Evolutionary conservation across 495 filamentous ascomycete genomes (phyloP).

Genomic region (Talaromyces trachyspermus): DNA sequence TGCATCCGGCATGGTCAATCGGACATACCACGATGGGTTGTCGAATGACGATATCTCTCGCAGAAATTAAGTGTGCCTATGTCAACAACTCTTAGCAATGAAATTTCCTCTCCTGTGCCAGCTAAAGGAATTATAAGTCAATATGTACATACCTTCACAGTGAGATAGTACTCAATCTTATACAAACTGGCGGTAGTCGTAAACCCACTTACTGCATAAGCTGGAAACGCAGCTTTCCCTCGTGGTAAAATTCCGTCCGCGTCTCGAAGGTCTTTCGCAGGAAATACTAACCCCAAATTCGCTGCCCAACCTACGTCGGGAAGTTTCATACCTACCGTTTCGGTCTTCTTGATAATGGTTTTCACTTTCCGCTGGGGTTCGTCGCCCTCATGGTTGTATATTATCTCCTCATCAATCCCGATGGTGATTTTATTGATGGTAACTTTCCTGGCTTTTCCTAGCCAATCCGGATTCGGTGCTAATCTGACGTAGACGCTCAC

Average conservation of each 20-base stretch:
- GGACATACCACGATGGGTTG: slow-evolving; percentile 96
- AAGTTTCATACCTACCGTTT: slow-evolving; percentile 70
- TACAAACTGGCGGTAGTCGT: slow-evolving; percentile 91
- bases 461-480: slow-evolving; percentile 84
- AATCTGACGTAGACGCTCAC: slow-evolving; percentile 93
- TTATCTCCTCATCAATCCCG: slow-evolving; percentile 92
- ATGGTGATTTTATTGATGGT: slow-evolving; percentile 92
- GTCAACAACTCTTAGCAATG: no score
- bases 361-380: slow-evolving; percentile 90
- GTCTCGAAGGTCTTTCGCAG: slow-evolving; percentile 82
- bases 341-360: slow-evolving; percentile 74
- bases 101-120: no score
- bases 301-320: slow-evolving; percentile 85
- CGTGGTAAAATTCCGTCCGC: slow-evolving; percentile 80
- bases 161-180: slow-evolving; percentile 95
- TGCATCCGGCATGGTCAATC: slow-evolving; percentile 88
- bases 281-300: slow-evolving; percentile 85
- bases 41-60: slow-evolving; percentile 81
- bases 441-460: slow-evolving; percentile 81
- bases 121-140: no score
- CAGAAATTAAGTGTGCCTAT: slow-evolving; percentile 85
- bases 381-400: slow-evolving; percentile 96
- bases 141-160: slow-evolving; percentile 80
- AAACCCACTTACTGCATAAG: slow-evolving; percentile 82
- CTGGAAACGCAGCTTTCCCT: slow-evolving; percentile 79